phyloP scores from a whole-genome alignment of 352 stramenopile species.

The Aphanomyces euteiches region DNA sequence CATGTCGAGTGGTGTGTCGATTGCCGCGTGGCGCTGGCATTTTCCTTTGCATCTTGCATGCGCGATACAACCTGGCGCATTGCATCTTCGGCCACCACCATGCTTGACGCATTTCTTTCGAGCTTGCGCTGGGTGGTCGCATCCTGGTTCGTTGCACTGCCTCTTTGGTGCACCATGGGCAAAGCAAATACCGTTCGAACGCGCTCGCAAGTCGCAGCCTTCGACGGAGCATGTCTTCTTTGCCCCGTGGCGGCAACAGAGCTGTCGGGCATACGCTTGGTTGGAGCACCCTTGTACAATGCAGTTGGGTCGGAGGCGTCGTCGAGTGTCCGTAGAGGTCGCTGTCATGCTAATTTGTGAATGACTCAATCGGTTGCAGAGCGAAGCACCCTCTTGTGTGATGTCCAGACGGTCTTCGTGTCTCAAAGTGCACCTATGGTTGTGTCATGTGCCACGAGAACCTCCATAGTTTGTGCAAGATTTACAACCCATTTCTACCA shows the following conservation, averaged over 20 bases:
- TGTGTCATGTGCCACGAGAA: no score
- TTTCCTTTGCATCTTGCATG: constrained; percentile 71
- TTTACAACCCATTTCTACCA: no score
- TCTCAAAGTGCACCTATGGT: no score
- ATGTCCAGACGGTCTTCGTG: no score
- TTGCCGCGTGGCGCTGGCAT: constrained; percentile 63
- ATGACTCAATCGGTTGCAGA: no score
- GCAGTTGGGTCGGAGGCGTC: constrained; percentile 59
- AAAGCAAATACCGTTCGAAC: constrained; percentile 58
- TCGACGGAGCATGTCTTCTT: constrained; percentile 69
- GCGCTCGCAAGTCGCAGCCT: constrained; percentile 62
- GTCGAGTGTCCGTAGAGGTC: no score
- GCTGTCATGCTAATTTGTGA: no score
- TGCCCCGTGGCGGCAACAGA: constrained; percentile 75
- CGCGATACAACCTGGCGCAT: constrained; percentile 62
- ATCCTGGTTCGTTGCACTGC: constrained; percentile 5
- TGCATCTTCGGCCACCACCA: constrained; percentile 72
- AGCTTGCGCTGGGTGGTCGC: constrained; percentile 1
- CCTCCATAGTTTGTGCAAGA: no score
- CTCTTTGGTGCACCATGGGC: constrained; percentile 36
- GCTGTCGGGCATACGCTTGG: constrained; percentile 76
- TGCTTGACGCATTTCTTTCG: constrained; percentile 77
- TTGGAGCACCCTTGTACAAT: constrained; percentile 62
- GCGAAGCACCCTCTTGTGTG: no score
- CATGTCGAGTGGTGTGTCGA: not conserved